Evolutionary conservation across 208 protist genomes (phyloP).

Genomic region (Trypanosoma platydactyli): DNA sequence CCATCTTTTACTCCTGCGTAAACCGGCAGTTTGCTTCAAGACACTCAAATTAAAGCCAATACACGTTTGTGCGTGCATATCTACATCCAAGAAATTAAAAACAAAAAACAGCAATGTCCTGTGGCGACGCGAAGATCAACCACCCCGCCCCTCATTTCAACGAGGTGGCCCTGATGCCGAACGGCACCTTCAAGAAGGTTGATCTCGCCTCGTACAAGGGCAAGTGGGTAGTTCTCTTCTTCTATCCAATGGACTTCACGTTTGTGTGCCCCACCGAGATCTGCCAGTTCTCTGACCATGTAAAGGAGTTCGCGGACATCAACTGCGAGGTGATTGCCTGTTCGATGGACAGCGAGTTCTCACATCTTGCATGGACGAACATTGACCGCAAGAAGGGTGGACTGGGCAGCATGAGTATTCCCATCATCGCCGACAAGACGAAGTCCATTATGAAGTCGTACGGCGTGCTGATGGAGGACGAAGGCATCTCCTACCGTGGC

Average conservation of each 20-base stretch:
- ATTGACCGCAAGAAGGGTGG: slow-evolving; percentile 96
- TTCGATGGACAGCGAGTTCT: slow-evolving; percentile 95
- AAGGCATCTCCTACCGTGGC: slow-evolving; percentile 89
- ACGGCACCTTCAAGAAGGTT: slow-evolving; percentile 95
- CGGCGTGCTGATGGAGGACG: slow-evolving; percentile 91
- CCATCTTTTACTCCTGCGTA: no score
- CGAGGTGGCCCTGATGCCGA: slow-evolving; percentile 88
- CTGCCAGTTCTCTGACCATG: slow-evolving; percentile 93
- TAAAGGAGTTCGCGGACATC: slow-evolving; percentile 87
- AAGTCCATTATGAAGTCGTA: slow-evolving; percentile 92
- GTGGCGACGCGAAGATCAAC: slow-evolving; percentile 65
- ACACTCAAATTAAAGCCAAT: no score
- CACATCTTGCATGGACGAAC: slow-evolving; percentile 96
- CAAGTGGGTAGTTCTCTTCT: slow-evolving; percentile 96
- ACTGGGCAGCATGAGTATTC: slow-evolving; percentile 95
- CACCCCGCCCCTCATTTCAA: slow-evolving; percentile 90
- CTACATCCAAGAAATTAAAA: no score
- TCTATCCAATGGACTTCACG: slow-evolving; percentile 97
- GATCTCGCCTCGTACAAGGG: slow-evolving; percentile 90
- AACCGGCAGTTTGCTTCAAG: no score
- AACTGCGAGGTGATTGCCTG: slow-evolving; percentile 91
- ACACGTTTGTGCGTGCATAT: no score
- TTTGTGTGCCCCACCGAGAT: slow-evolving; percentile 98
- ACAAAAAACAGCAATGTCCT: slow-evolving; percentile 35
- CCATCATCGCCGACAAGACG: slow-evolving; percentile 95